Percentiles rank a stretch among this genome's conserved stretches.
Conservation (phyloP, 345 rosid genomes). For the Populus tremula region DNA sequence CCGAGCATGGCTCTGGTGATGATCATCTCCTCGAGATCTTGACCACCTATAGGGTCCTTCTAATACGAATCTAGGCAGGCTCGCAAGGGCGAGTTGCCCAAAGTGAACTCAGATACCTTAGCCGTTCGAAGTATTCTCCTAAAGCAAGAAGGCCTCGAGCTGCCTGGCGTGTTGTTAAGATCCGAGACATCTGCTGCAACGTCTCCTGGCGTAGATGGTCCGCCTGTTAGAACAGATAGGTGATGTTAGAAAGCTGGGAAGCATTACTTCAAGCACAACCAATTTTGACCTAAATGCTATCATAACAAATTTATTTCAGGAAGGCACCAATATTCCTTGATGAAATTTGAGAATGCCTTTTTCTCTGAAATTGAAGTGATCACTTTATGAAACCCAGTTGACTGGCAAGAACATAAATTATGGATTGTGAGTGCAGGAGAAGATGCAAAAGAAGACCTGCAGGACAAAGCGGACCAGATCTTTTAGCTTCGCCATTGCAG, state of each 20-base stretch:
- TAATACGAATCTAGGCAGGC: slow-evolving; percentile 34
- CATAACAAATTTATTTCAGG: not conserved
- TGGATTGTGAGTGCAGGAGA: not conserved
- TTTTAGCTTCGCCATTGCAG: slow-evolving; percentile 73
- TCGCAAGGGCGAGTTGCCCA: slow-evolving; percentile 62
- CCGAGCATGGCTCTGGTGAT: slow-evolving; percentile 2
- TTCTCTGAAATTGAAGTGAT: not conserved
- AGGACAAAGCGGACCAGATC: slow-evolving; percentile 70
- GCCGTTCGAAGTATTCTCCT: slow-evolving; percentile 82
- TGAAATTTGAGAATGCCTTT: not conserved
- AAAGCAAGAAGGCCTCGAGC: slow-evolving; percentile 78
- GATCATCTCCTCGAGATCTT: not conserved
- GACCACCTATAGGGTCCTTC: not conserved
- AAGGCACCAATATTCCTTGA: not conserved
- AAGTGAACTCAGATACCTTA: slow-evolving; percentile 59
- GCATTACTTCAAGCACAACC: not conserved
- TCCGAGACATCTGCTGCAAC: slow-evolving; percentile 69
- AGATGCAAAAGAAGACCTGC: slow-evolving; percentile 50
- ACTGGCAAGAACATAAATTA: not conserved
- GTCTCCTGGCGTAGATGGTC: slow-evolving; percentile 87
- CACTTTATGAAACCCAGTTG: not conserved
- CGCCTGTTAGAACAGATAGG: slow-evolving; percentile 45
- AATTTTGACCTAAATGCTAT: not conserved
- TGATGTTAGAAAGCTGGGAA: not conserved
- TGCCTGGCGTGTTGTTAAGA: slow-evolving; percentile 71